These are phyloP conservation scores for Austropuccinia psidii DNA, from an alignment of 1,284 basidiomycete species.

Conservation along the genomic window DNA sequence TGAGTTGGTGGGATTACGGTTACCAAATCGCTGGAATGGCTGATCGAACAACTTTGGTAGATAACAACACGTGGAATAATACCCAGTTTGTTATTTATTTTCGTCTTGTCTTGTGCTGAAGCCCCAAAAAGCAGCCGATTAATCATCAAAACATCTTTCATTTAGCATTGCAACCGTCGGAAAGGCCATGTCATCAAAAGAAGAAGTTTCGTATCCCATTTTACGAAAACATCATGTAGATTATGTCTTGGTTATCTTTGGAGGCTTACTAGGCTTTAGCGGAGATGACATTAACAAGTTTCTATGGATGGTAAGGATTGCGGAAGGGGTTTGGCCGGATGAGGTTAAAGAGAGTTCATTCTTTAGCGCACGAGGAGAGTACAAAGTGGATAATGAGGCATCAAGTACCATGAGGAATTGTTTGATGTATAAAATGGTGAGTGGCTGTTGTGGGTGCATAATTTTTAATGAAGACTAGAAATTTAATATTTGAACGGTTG, in stretches of 20 bases:
- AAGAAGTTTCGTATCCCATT: slow-evolving; percentile 95
- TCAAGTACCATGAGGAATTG: slow-evolving; percentile 87
- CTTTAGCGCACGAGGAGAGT: slow-evolving; percentile 90
- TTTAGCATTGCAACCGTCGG: slow-evolving; percentile 91
- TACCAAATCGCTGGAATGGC: slow-evolving; percentile 99
- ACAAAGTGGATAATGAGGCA: slow-evolving; percentile 81
- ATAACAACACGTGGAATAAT: slow-evolving; percentile 99
- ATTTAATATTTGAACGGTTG: background rate
- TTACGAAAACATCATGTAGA: slow-evolving; percentile 95
- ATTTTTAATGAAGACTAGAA: background rate
- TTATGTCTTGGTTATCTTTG: slow-evolving; percentile 96
- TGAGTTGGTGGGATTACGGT: slow-evolving; percentile 99
- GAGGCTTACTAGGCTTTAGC: slow-evolving; percentile 89
- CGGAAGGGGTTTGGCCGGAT: slow-evolving; percentile 97
- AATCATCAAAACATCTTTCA: background rate
- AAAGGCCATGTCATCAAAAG: slow-evolving; percentile 88
- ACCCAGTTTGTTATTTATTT: slow-evolving; percentile 58
- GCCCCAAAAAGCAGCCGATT: background rate
- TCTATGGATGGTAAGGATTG: slow-evolving; percentile 96
- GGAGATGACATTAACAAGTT: slow-evolving; percentile 99
- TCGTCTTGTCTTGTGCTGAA: too few species aligned
- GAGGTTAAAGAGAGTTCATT: slow-evolving; percentile 91
- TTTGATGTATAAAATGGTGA: slow-evolving; percentile 96
- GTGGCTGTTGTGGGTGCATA: slow-evolving; percentile 52
- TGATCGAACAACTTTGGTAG: slow-evolving; percentile 89